phyloP scores from a whole-genome alignment of 495 filamentous ascomycete genomes.

The Neurospora sp. region DNA sequence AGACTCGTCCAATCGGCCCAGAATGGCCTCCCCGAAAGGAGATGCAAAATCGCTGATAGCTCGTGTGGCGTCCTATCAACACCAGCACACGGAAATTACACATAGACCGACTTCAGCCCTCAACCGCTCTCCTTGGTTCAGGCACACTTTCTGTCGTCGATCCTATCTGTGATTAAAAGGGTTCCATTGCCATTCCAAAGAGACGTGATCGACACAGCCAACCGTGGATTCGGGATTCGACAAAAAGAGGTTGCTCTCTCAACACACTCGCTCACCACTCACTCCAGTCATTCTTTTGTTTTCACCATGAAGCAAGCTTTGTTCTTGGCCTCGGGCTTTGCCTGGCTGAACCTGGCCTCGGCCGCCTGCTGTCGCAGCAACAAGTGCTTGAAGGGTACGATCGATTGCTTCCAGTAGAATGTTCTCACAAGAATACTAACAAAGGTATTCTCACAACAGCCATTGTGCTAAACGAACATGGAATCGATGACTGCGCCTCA shows the following conservation, averaged over 20 bases:
- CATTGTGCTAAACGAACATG: background rate
- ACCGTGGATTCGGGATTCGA: background rate
- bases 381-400: conserved; percentile 9
- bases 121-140: background rate
- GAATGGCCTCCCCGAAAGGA: background rate
- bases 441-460: background rate
- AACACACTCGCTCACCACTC: conserved; percentile 1
- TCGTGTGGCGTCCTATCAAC: background rate
- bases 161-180: background rate
- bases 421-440: background rate
- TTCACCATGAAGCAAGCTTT: conserved; percentile 6
- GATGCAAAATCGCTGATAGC: background rate
- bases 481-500: conserved; percentile 6
- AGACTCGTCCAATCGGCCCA: background rate
- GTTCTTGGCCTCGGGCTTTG: conserved; percentile 3
- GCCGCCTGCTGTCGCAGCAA: conserved; percentile 11
- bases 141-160: background rate
- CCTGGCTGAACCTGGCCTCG: conserved; percentile 5
- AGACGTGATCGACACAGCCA: background rate
- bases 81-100: background rate
- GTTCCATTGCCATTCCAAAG: background rate
- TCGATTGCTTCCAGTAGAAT: background rate
- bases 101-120: background rate
- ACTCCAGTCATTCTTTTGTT: conserved; percentile 1
- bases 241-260: background rate